Conservation (phyloP, 148 eudicot species). For the Camellia lanceoleosa region DNA sequence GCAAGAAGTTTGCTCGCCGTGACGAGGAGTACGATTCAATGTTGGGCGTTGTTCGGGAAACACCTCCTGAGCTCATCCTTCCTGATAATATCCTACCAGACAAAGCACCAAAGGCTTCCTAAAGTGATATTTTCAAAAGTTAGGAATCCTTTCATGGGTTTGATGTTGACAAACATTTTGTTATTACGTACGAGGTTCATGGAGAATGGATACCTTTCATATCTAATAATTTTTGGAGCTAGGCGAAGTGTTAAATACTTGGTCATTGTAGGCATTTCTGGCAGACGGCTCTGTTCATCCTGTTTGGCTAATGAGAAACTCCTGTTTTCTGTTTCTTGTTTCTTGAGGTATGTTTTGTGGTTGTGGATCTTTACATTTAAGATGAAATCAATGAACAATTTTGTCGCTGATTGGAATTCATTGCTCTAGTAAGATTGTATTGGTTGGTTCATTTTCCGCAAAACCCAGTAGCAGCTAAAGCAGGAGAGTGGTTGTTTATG, state of each 20-base stretch:
- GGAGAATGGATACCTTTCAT: neutral
- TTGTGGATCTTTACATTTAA: too few species aligned
- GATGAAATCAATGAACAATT: too few species aligned
- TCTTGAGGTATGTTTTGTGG: neutral
- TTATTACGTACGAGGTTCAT: neutral
- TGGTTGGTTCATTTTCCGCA: too few species aligned
- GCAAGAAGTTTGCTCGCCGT: conserved; percentile 52
- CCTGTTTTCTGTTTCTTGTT: neutral
- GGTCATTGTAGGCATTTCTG: neutral
- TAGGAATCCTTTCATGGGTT: neutral
- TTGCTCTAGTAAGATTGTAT: too few species aligned
- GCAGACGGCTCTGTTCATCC: conserved; percentile 12
- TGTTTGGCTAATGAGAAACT: neutral
- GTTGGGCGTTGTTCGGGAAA: conserved; percentile 57
- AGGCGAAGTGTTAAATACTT: neutral
- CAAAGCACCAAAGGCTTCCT: conserved; percentile 40
- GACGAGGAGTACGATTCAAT: conserved; percentile 61
- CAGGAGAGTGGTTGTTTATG: too few species aligned
- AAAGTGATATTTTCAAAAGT: conserved; percentile 15
- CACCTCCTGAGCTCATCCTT: conserved; percentile 50
- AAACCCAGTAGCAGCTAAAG: too few species aligned
- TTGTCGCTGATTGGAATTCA: too few species aligned
- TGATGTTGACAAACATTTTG: conserved; percentile 1
- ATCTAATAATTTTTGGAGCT: conserved; percentile 17
- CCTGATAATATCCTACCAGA: conserved; percentile 50